These are phyloP conservation scores for Fraxinus velutina DNA, from an alignment of 305 asterid species.

Conservation along the genomic window DNA sequence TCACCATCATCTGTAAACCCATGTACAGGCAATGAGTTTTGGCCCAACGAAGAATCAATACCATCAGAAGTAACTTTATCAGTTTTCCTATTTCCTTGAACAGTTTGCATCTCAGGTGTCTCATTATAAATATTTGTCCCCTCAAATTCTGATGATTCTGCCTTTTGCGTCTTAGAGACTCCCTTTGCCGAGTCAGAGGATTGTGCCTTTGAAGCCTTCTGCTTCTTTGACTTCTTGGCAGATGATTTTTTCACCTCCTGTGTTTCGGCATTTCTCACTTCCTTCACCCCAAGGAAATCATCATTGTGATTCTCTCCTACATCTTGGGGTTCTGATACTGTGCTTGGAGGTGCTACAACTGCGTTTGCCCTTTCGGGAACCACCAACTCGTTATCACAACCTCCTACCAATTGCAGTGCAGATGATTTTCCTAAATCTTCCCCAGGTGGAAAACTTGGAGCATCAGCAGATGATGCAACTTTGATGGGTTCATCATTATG, in stretches of 20 bases:
- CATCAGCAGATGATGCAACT: conserved; percentile 21
- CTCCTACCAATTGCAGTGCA: conserved; percentile 20
- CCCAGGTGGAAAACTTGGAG: conserved; percentile 24
- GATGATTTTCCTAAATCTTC: conserved; percentile 30
- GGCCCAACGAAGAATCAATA: conserved; percentile 22
- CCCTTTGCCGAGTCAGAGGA: conserved; percentile 35
- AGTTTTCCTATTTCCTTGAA: conserved; percentile 31
- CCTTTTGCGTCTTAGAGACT: conserved; percentile 37
- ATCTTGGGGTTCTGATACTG: conserved; percentile 25
- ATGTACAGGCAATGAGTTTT: conserved; percentile 18
- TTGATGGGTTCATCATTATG: conserved; percentile 25
- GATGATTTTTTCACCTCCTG: conserved; percentile 49
- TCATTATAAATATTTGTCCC: conserved; percentile 23
- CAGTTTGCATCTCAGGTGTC: conserved; percentile 28
- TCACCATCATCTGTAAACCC: conserved; percentile 19
- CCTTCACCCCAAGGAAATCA: conserved; percentile 36
- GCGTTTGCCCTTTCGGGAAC: conserved; percentile 25
- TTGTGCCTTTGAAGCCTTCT: conserved; percentile 52
- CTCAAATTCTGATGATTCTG: conserved; percentile 38
- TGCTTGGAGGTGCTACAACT: conserved; percentile 23
- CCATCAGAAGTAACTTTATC: conserved; percentile 26
- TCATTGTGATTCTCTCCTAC: conserved; percentile 28
- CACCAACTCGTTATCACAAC: conserved; percentile 21
- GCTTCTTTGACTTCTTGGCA: conserved; percentile 73
- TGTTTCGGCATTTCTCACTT: conserved; percentile 40